phyloP scores from a whole-genome alignment of 2,329 filamentous ascomycete genomes.

The Aureobasidium lini region DNA sequence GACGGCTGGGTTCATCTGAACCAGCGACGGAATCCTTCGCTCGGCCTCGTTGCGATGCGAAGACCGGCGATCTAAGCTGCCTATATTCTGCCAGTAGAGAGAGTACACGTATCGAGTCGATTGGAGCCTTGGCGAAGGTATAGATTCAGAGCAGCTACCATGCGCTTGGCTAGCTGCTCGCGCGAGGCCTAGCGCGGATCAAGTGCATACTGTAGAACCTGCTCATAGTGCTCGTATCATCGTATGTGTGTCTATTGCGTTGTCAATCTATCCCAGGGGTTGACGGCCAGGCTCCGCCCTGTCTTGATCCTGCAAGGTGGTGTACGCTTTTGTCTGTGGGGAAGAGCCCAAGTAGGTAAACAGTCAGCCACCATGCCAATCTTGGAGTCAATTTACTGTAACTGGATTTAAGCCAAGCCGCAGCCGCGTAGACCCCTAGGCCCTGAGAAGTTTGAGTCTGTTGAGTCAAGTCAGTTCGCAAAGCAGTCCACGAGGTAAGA shows the following conservation, averaged over 20 bases:
- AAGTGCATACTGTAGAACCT: not conserved
- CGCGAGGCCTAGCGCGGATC: not conserved
- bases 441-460: not conserved
- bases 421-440: not conserved
- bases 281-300: conserved; percentile 1
- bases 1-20: not conserved
- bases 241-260: not conserved
- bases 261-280: not conserved
- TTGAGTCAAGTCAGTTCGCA: not conserved
- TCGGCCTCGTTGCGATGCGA: not conserved
- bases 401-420: conserved; percentile 1
- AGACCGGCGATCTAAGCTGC: not conserved
- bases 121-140: not conserved
- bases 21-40: not conserved
- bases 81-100: not conserved
- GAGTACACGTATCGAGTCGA: not conserved
- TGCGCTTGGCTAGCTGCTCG: not conserved
- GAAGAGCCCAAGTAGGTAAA: not conserved
- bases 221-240: not conserved
- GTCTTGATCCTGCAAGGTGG: not conserved
- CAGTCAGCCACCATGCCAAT: conserved; percentile 3
- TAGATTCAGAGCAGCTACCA: not conserved
- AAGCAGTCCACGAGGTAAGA: not conserved
- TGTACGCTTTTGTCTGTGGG: conserved; percentile 4
- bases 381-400: not conserved